Base-by-base conservation (phyloP, 352 stramenopile species). In the Globisporangium middletonii region DNA sequence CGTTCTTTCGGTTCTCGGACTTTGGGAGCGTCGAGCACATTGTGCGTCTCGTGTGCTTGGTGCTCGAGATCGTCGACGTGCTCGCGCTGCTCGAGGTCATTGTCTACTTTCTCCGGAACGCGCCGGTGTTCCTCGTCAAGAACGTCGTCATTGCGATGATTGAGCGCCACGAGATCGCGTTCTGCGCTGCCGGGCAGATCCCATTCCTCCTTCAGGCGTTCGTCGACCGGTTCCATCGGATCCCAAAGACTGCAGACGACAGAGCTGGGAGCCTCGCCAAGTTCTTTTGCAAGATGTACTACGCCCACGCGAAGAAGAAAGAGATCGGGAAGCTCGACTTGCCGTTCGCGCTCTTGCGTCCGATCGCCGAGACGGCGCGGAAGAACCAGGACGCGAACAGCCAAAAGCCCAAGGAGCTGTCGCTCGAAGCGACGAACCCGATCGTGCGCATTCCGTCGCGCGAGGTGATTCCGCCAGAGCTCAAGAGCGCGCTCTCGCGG, bases 231-330 rank as follows among this genome's bases (percentile, higher is more conserved):
- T 93, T 93, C 53, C 73, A 93, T 41, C 65, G 69, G 43, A 75
- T 91, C 26, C 69, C 81, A 7, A 83, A 85, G 41, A 67, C 71
- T 12, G 83, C 83, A 7, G 83, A 93, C 27, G 83, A 93, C 55
- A 91, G 88, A 49, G 57, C 65, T 45, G 77, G 78, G 16, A 88
- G 72, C 35, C 68, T 93, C 28, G 83, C 83, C 15, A 77, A 87
- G 55, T 93, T 91, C 42, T 93, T 93, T 44, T 89, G 80, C 64
- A 86, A 81, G 37, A 81, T 93, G 79, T 93, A 91, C 54, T 90
- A 90, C 52, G 74, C 69, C 3, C 83, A 93, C 52, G 83, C 83
- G 26, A 91, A 91, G 63, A 89, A 87, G 54, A 86, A 87, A 64
- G 79, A 90, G 53, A 88, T 90, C 11, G 81, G 70, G 9, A 91